Evolutionary conservation across 2,329 filamentous ascomycete species (phyloP), one percentile per base, ranked within the genome.

Genomic region (Fusarium floridanum): DNA sequence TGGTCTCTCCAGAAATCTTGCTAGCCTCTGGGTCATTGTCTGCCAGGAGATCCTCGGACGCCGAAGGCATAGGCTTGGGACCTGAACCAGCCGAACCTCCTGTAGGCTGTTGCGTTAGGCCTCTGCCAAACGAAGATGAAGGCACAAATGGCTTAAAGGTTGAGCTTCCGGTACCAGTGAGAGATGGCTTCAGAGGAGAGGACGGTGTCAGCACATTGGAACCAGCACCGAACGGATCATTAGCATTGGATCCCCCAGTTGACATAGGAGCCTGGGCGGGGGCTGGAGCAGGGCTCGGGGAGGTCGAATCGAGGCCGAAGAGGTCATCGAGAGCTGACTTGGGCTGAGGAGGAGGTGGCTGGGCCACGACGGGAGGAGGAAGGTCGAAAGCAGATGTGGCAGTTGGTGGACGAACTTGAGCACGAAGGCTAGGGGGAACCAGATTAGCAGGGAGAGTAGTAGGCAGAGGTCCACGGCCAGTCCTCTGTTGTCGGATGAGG

Each of bases 321-420:
- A 99, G 86, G 82, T 99, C 97, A 71, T 99, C 96, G 12, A 97
- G 89, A 50, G 96, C 95, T 64, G 96, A 97, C 78, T 94, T 95
- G 5, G 92, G 89, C 29, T 83, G 81, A n/a, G 84, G 81, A 27
- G 82, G 84, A 10, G 83, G 80, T 11, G 82, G 81, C 22, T 82
- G 81, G 5, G 79, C 72, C 20, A 82, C 72, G n/a, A 82, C 83
- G 11, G 82, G 82, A 14, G 81, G 81, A 5, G 83, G 81, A 3
- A 86, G 83, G 65, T 88, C 87, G 74, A 90, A 92, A 5, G 88
- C 85, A 8, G 90, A 88, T 43, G 84, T 83, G 6, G 88, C 85
- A 16, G 88, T 84, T 57, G 87, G 82, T 22, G 88, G 85, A 41
- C 87, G 86, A 50, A 83, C 82, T 78, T 91, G 91, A 70, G 84